Evolutionary conservation across 1,139 yeast genomes (phyloP).

Genomic region (Pichia norvegensis): DNA sequence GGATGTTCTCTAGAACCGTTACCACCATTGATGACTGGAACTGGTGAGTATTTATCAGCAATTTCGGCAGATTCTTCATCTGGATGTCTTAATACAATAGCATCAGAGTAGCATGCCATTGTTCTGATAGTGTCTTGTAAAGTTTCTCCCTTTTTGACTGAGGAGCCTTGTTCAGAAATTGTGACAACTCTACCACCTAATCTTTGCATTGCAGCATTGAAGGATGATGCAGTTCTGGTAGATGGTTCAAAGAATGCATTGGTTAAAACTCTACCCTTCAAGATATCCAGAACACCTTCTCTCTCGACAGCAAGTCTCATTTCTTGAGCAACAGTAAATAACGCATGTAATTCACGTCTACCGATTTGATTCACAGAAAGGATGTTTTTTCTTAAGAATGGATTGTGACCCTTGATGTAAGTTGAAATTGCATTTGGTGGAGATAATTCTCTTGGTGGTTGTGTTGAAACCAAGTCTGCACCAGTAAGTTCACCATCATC

Average conservation of each 20-base stretch:
- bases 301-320: slow-evolving; percentile 96
- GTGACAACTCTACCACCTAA: slow-evolving; percentile 96
- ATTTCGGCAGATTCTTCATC: slow-evolving; percentile 83
- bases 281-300: slow-evolving; percentile 84
- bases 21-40: slow-evolving; percentile 97
- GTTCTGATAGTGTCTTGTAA: slow-evolving; percentile 95
- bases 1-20: slow-evolving; percentile 98
- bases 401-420: slow-evolving; percentile 72
- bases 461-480: slow-evolving; percentile 65
- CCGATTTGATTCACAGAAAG: slow-evolving; percentile 81
- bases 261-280: slow-evolving; percentile 85
- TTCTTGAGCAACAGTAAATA: slow-evolving; percentile 96
- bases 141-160: slow-evolving; percentile 97
- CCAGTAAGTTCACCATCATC: slow-evolving; percentile 46
- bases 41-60: slow-evolving; percentile 95
- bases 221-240: slow-evolving; percentile 91
- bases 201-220: slow-evolving; percentile 99
- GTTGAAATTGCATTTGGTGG: slow-evolving; percentile 73
- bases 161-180: slow-evolving; percentile 74
- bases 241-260: slow-evolving; percentile 98
- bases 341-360: slow-evolving; percentile 81
- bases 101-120: slow-evolving; percentile 92
- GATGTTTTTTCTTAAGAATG: slow-evolving; percentile 82
- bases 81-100: slow-evolving; percentile 95
- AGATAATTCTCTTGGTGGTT: slow-evolving; percentile 60